A percentile compares a stretch with the other conserved stretches of the same genome.
Conservation (phyloP, 75 land plant genomes). For the Cryptomeria japonica region DNA sequence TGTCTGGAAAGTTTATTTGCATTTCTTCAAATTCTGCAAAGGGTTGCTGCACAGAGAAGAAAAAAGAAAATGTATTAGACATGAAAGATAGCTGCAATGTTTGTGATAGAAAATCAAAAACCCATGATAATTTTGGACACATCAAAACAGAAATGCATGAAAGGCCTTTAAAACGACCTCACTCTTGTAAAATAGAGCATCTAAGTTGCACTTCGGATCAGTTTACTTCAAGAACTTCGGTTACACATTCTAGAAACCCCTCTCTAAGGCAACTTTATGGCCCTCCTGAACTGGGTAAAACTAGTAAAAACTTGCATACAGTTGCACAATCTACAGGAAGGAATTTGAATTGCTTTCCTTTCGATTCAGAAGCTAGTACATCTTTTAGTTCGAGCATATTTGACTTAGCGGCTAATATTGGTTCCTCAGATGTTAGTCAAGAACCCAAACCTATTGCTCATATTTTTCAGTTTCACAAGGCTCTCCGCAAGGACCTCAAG, state of each 20-base stretch:
- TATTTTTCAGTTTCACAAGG: slow-evolving; percentile 70
- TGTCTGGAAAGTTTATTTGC: slow-evolving; percentile 29
- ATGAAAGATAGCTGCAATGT: slow-evolving; percentile 5
- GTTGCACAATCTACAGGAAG: slow-evolving; percentile 10
- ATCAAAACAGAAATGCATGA: slow-evolving; percentile 16
- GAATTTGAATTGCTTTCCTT: slow-evolving; percentile 12
- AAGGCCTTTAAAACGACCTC: slow-evolving; percentile 23
- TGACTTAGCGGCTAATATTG: slow-evolving; percentile 21
- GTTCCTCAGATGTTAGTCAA: slow-evolving; percentile 10
- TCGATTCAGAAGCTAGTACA: slow-evolving; percentile 16
- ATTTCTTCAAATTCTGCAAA: slow-evolving; percentile 17
- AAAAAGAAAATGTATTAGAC: slow-evolving; percentile 7
- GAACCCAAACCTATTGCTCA: slow-evolving; percentile 53
- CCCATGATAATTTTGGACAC: slow-evolving; percentile 16
- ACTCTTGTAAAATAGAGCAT: not conserved
- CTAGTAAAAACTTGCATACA: slow-evolving; percentile 16
- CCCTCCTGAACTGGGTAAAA: slow-evolving; percentile 25
- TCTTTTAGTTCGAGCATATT: slow-evolving; percentile 30
- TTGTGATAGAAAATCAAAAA: slow-evolving; percentile 12
- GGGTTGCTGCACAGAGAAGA: slow-evolving; percentile 17
- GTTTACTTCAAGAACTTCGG: not conserved
- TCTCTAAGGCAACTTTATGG: slow-evolving; percentile 8
- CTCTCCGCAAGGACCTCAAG: slow-evolving; percentile 64
- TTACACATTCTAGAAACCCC: not conserved
- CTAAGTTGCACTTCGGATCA: not conserved